Conservation (phyloP, 2,329 filamentous ascomycete genomes). For the Aspergillus oerlinghausenensis region DNA sequence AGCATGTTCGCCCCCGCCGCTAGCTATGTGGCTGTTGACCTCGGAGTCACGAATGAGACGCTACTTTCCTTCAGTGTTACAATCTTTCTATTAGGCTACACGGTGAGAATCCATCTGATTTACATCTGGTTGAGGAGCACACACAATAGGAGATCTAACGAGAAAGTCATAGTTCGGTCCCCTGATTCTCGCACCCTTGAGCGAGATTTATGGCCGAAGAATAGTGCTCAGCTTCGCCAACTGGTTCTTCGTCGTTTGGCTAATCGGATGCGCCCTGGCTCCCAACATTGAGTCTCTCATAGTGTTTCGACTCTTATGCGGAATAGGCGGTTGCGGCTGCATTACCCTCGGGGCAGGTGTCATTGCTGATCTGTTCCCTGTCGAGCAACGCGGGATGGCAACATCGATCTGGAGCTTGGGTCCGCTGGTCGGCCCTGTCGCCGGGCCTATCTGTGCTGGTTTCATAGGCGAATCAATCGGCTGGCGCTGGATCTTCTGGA, state of each 20-base stretch:
- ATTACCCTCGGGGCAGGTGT: conserved; percentile 44
- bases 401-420: conserved; percentile 42
- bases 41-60: conserved; percentile 18
- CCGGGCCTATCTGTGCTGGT: conserved; percentile 36
- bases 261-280: conserved; percentile 55
- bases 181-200: conserved; percentile 60
- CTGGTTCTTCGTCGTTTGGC: conserved; percentile 55
- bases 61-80: conserved; percentile 27
- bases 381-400: conserved; percentile 39
- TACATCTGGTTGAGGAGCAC: neutral
- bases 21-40: conserved; percentile 18
- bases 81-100: conserved; percentile 28
- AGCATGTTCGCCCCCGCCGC: conserved; percentile 31
- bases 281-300: conserved; percentile 56
- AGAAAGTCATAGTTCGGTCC: conserved; percentile 45
- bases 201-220: conserved; percentile 61
- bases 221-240: conserved; percentile 58
- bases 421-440: conserved; percentile 28
- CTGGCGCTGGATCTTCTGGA: conserved; percentile 48
- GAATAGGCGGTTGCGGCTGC: conserved; percentile 33
- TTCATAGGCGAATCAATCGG: conserved; percentile 38
- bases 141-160: neutral
- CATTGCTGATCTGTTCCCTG: conserved; percentile 42
- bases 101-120: conserved; percentile 8
- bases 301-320: conserved; percentile 60